Base-by-base conservation (phyloP, 352 stramenopile genomes). In the Saprolegnia diclina region DNA sequence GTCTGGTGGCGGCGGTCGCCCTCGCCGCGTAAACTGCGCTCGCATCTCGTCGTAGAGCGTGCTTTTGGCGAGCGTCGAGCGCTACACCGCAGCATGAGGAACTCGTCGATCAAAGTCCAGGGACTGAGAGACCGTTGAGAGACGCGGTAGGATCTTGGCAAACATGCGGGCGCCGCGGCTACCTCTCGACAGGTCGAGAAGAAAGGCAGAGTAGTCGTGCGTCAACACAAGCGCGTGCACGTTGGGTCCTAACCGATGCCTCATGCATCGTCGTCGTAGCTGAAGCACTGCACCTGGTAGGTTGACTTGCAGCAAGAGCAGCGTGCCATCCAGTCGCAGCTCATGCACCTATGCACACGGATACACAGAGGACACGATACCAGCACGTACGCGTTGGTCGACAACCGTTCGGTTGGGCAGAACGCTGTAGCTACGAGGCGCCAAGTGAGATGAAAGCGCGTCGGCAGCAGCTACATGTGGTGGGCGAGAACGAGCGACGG, bases 351-450 rank as follows among this genome's bases (percentile, higher is more conserved):
- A 57, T 19, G 19, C n/a, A 54, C 2, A 2, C 46, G 24, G n/a
- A 29, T 29, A 29, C 2, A 54, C 5, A 29, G n/a, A 5, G 24
- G 24, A 2, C 24, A 54, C 24, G 4, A 64, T 3, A 18, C 26
- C 40, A n/a, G n/a, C n/a, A n/a, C n/a, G n/a, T 61, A 57, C 62
- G 11, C 62, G 53, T 67, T 67, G 62, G 37, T 67, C 62, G 32
- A 67, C 62, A 22, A 32, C 62, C 46, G 62, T 67, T 13, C 62
- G 62, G 52, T 67, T 67, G 9, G 40, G 18, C 16, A 67, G 40
- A 18, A 67, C 19, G 16, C 45, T 37, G 37, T 67, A 67, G 45
- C 62, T 67, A 54, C 21, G 26, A 14, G 3, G 19, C 19, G 19
- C 21, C 7, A 1, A 1, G 19, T 24, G n/a, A 35, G 16, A 24